Evolutionary conservation across 2,329 filamentous ascomycete genomes (phyloP), one percentile per base, ranked within the genome.

Genomic region (Sarocladiaceae sp.): DNA sequence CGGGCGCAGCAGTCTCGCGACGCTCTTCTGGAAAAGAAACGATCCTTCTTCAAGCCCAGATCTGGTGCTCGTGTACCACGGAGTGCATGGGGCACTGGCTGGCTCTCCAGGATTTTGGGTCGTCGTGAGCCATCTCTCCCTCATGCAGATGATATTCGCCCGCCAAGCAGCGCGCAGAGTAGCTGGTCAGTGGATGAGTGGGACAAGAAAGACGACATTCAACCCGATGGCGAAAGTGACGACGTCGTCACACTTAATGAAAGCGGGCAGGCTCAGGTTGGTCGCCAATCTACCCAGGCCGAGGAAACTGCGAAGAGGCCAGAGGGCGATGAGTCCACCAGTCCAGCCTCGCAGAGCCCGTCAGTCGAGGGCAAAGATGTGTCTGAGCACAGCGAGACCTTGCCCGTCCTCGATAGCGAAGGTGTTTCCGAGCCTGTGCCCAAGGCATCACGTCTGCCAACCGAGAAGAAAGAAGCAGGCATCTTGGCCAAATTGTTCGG

Each of bases 101-200:
- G 50, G 18, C 41, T 49, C 12, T 46, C 50, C 10, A 56, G 55
- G 29, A 6, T 44, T 18, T 21, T 35, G n/a, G 33, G 34, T 20
- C 47, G 54, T 16, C 50, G 48, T 9, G 54, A 57, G 5, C 55
- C 53, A 21, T 52, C 59, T 13, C 58, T 51, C 11, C 43, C 59
- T 3, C 54, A 58, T 20, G 54, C 63, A 11, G 73, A 81, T 47
- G 81, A 74, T 51, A 77, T 75, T 53, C 74, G 83, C 21, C 81
- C 82, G 16, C 83, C 85, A 7, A 85, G 74, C 57, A 88, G 83
- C 60, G 85, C 84, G 4, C 81, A 82, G 47, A 70, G 85, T 44
- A 82, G 86, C 52, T 90, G 85, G 87, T 73, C 87, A 12, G 73
- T 83, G 18, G 77, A 84, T 49, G 78, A 85, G 42, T 84, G 78